Conservation (phyloP, 208 protist genomes). For the Crithidia mellificae region DNA sequence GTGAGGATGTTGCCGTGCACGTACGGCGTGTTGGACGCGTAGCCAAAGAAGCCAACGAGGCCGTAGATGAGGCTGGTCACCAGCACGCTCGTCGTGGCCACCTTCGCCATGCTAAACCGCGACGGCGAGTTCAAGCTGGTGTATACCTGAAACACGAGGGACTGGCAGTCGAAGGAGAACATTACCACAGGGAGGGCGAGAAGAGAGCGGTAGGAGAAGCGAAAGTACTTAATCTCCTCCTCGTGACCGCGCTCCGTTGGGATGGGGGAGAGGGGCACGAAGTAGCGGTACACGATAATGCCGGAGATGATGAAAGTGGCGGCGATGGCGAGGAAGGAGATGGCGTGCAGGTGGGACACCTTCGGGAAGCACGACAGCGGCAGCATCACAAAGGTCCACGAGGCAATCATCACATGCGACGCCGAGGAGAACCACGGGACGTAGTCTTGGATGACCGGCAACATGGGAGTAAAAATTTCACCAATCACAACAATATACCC, state of each 20-base stretch:
- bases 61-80: slow-evolving; percentile 61
- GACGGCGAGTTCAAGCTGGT: slow-evolving; percentile 31
- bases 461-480: slow-evolving; percentile 55
- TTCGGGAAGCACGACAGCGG: slow-evolving; percentile 60
- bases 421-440: slow-evolving; percentile 49
- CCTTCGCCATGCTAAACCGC: slow-evolving; percentile 51
- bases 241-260: neutral
- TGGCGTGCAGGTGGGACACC: slow-evolving; percentile 47
- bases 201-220: slow-evolving; percentile 38
- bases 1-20: slow-evolving; percentile 74
- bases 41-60: slow-evolving; percentile 67
- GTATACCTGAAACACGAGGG: slow-evolving; percentile 36
- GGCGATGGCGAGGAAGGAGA: slow-evolving; percentile 51
- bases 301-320: slow-evolving; percentile 60
- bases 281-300: slow-evolving; percentile 68
- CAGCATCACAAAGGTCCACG: slow-evolving; percentile 58
- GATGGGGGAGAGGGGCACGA: slow-evolving; percentile 32
- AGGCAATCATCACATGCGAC: slow-evolving; percentile 36
- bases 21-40: slow-evolving; percentile 44
- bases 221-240: slow-evolving; percentile 43
- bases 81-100: slow-evolving; percentile 52
- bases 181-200: slow-evolving; percentile 76
- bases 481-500: slow-evolving; percentile 74
- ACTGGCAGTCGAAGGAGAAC: slow-evolving; percentile 87
- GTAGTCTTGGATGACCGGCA: slow-evolving; percentile 47